phyloP scores from a whole-genome alignment of 2,329 filamentous ascomycete species.

The Colletotrichum coccodes region DNA sequence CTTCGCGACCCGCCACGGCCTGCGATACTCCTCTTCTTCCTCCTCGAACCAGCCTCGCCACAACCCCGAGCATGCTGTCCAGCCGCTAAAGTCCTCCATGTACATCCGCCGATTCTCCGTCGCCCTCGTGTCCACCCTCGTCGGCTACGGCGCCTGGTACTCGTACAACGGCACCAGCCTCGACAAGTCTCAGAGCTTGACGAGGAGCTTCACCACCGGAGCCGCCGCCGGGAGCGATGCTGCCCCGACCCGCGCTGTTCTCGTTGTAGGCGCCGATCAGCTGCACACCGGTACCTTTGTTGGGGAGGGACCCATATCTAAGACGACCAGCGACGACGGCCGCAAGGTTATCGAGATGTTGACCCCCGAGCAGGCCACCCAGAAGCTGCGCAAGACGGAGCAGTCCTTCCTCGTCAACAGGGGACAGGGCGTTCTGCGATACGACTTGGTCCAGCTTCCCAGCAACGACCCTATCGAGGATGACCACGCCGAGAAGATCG shows the following conservation, averaged over 20 bases:
- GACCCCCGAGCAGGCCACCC: constrained; percentile 91
- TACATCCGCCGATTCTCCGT: constrained; percentile 75
- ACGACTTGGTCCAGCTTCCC: constrained; percentile 92
- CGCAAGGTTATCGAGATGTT: constrained; percentile 94
- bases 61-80: constrained; percentile 48
- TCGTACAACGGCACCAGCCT: constrained; percentile 64
- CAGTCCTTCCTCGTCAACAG: constrained; percentile 91
- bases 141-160: constrained; percentile 83
- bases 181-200: constrained; percentile 46
- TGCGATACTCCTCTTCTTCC: constrained; percentile 33
- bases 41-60: constrained; percentile 32
- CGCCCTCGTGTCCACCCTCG: constrained; percentile 75
- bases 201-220: constrained; percentile 54
- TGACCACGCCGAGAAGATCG: constrained; percentile 97
- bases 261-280: constrained; percentile 90
- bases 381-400: constrained; percentile 88
- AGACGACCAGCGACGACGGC: constrained; percentile 86
- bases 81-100: constrained; percentile 76
- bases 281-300: constrained; percentile 89
- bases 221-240: constrained; percentile 47
- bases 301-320: constrained; percentile 87
- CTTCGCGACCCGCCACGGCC: constrained; percentile 34
- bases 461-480: constrained; percentile 99
- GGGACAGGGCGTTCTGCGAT: constrained; percentile 90
- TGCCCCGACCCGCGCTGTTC: constrained; percentile 70